A percentile compares a stretch with the other conserved stretches of the same genome.
phyloP scores from a whole-genome alignment of 2,329 filamentous ascomycete species.

The Fusarium tanahbumbuense region DNA sequence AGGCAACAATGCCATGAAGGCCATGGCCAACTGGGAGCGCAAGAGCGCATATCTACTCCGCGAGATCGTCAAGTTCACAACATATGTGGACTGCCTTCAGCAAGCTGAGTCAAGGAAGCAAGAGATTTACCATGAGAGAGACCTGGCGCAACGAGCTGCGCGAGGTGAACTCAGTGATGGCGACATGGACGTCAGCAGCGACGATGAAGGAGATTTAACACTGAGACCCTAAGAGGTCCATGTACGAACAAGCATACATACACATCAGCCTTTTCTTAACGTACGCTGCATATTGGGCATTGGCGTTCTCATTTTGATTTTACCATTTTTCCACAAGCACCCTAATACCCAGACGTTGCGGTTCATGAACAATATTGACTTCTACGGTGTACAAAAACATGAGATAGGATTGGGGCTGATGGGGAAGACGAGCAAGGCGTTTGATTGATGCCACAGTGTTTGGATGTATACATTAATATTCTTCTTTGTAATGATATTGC shows the following conservation, averaged over 20 bases:
- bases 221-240: conserved; percentile 47
- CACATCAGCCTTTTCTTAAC: conserved; percentile 9
- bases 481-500: conserved; percentile 36
- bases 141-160: conserved; percentile 62
- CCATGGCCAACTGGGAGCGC: conserved; percentile 96
- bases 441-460: conserved; percentile 14
- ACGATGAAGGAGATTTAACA: conserved; percentile 53
- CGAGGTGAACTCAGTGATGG: conserved; percentile 59
- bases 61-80: conserved; percentile 96
- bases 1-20: conserved; percentile 81
- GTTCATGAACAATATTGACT: conserved; percentile 36
- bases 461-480: conserved; percentile 37
- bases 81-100: conserved; percentile 88
- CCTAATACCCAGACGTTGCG: conserved; percentile 42
- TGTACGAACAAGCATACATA: conserved; percentile 27
- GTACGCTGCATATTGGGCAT: conserved; percentile 24
- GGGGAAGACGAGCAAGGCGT: conserved; percentile 21
- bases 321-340: conserved; percentile 18
- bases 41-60: conserved; percentile 91
- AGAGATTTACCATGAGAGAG: conserved; percentile 75
- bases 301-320: conserved; percentile 21
- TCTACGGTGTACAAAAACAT: conserved; percentile 39
- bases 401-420: conserved; percentile 1
- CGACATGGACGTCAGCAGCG: conserved; percentile 51
- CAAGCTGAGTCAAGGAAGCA: conserved; percentile 76